A percentile compares a stretch with the other conserved stretches of the same genome.
phyloP scores from a whole-genome alignment of 768 basidiomycete species.

The Rhodotorula toruloides region DNA sequence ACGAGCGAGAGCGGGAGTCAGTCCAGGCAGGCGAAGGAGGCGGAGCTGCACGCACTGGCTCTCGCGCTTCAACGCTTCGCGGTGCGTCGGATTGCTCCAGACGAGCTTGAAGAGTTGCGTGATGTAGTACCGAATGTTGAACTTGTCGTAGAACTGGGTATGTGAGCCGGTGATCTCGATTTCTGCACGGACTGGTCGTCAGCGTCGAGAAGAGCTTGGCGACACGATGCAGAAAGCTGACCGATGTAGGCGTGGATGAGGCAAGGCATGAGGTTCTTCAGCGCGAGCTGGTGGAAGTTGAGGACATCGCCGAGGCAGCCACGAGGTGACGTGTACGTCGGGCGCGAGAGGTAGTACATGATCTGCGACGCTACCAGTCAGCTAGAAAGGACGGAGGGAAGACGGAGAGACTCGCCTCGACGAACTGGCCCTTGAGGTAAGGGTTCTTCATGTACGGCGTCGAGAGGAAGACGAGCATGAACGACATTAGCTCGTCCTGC shows the following conservation, averaged over 20 bases:
- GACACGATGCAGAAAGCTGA: slow-evolving; percentile 46
- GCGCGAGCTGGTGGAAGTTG: slow-evolving; percentile 74
- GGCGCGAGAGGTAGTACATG: slow-evolving; percentile 64
- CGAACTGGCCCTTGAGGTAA: slow-evolving; percentile 91
- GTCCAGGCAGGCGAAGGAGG: neutral
- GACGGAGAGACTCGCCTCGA: slow-evolving; percentile 59
- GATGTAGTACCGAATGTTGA: slow-evolving; percentile 54
- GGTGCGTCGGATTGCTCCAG: slow-evolving; percentile 84
- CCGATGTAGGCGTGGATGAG: slow-evolving; percentile 93
- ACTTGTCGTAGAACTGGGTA: slow-evolving; percentile 98
- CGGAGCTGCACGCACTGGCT: slow-evolving; percentile 57
- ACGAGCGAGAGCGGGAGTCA: neutral
- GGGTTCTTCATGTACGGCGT: slow-evolving; percentile 99
- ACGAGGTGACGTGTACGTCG: slow-evolving; percentile 57
- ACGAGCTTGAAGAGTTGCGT: slow-evolving; percentile 78
- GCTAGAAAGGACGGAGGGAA: neutral
- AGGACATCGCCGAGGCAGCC: slow-evolving; percentile 77
- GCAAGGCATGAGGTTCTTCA: slow-evolving; percentile 82
- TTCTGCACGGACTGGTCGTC: slow-evolving; percentile 55
- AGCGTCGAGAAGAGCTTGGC: neutral
- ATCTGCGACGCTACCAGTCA: slow-evolving; percentile 51
- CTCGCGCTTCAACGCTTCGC: slow-evolving; percentile 75
- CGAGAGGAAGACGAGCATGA: slow-evolving; percentile 84
- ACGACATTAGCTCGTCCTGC: slow-evolving; percentile 77
- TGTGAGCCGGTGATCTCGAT: slow-evolving; percentile 96